phyloP scores from a whole-genome alignment of 768 basidiomycete genomes.

The Trametes cingulata region DNA sequence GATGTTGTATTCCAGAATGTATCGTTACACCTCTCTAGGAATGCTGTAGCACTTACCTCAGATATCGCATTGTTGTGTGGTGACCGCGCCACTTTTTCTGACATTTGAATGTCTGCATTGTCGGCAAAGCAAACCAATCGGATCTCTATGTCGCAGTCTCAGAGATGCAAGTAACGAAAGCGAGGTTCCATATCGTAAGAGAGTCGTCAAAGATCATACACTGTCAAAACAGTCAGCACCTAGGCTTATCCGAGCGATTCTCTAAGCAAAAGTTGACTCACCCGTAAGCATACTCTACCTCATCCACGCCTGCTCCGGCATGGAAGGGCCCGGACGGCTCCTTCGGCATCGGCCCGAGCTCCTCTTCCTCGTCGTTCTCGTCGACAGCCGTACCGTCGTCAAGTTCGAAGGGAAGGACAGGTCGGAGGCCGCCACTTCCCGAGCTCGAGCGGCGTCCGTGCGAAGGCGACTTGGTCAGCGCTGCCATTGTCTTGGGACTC shows the following conservation, averaged over 20 bases:
- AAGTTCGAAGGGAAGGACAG: conserved; percentile 75
- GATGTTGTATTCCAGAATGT: not conserved
- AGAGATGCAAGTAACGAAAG: not conserved
- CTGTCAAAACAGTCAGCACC: not conserved
- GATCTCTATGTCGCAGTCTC: too few relatives aligned
- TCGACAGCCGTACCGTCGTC: conserved; percentile 77
- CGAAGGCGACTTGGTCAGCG: conserved; percentile 88
- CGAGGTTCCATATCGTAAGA: not conserved
- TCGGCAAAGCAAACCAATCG: too few relatives aligned
- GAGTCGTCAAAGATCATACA: conserved; percentile 1
- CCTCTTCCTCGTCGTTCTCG: conserved; percentile 73
- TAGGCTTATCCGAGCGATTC: not conserved
- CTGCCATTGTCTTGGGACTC: conserved; percentile 94
- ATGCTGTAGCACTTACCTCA: not conserved
- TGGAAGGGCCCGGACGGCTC: conserved; percentile 73
- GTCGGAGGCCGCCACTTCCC: conserved; percentile 74
- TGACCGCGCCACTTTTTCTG: not conserved
- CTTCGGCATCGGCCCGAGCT: conserved; percentile 74
- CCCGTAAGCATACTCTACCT: conserved; percentile 90
- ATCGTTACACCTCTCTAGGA: not conserved
- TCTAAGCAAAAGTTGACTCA: conserved; percentile 39
- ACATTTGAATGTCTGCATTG: too few relatives aligned
- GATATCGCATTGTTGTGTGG: not conserved
- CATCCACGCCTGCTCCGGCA: conserved; percentile 81
- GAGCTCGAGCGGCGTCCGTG: conserved; percentile 79